phyloP scores from a whole-genome alignment of 2,329 filamentous ascomycete genomes.

The Metarhizium rileyi region DNA sequence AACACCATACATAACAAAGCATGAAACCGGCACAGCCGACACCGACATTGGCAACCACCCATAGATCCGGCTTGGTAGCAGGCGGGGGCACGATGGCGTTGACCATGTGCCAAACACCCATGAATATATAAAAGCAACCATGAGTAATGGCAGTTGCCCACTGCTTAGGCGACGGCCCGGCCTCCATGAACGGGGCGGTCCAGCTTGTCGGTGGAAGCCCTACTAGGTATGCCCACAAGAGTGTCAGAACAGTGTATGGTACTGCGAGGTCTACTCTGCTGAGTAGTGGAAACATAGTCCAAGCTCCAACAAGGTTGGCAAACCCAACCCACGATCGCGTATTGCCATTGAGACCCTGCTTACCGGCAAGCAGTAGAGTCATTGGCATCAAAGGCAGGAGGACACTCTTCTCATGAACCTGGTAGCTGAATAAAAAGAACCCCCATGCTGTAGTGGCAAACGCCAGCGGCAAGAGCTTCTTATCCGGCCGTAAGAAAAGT shows the following conservation, averaged over 20 bases:
- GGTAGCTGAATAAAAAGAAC: conserved; percentile 95
- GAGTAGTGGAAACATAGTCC: conserved; percentile 91
- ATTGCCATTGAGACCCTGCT: conserved; percentile 66
- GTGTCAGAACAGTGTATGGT: conserved; percentile 75
- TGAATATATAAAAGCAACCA: conserved; percentile 62
- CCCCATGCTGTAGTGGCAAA: conserved; percentile 85
- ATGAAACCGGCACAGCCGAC: conserved; percentile 78
- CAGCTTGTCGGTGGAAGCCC: conserved; percentile 73
- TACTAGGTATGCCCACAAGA: conserved; percentile 86
- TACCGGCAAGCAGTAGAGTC: conserved; percentile 74
- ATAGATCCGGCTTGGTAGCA: conserved; percentile 75
- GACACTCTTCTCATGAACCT: conserved; percentile 97
- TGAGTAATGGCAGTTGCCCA: conserved; percentile 62
- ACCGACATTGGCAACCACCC: conserved; percentile 85
- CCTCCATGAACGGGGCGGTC: conserved; percentile 53
- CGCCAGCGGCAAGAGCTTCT: conserved; percentile 66
- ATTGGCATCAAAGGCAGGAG: conserved; percentile 86
- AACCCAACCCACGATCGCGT: conserved; percentile 90
- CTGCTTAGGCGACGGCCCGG: conserved; percentile 20
- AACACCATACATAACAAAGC: conserved; percentile 85
- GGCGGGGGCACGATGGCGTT: conserved; percentile 64
- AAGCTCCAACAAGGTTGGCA: conserved; percentile 78
- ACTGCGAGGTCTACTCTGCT: conserved; percentile 73
- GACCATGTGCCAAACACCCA: conserved; percentile 71
- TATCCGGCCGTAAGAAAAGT: conserved; percentile 69